Base-by-base conservation (phyloP, 192 early-diverging fungal species). In the Rhizoclosmatium globosum region DNA sequence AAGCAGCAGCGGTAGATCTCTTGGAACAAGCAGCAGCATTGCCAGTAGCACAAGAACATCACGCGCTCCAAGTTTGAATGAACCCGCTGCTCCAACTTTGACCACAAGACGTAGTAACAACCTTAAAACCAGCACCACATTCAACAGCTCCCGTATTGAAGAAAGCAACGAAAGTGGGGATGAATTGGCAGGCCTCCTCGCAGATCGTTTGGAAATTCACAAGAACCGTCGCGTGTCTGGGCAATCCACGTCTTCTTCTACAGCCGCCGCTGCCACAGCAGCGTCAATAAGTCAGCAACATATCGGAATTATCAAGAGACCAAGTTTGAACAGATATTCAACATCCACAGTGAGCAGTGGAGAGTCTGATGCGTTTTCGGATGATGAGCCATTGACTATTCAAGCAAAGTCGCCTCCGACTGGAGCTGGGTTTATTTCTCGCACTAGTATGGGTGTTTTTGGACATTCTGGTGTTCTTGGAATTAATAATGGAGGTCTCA, bases 131-230 rank as follows among this genome's bases (percentile, higher is more conserved):
- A 62, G 23, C 60, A 62, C 9, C 60, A 39, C 60, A 53, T 53
- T 19, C 60, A 62, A 19, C 43, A 56, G 4, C 13, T 45, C 19
- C 31, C 46, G 74, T 41, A 59, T 64, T 67, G 61, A 59, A 53
- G 64, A 59, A 47, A 53, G 64, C 13, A 67, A 47, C 6, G 69
- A 71, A 48, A 56, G 69, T 57, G 44, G 11, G 15, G 74, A 76
- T 67, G 74, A 64, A 3, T 3, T 65, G 15, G 74, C 47, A 13
- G 64, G 23, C 17, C 4, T 76, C 11, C 11, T 76, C 17, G 61
- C 64, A 13, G 74, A 76, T 76, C 64, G 64, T 3, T 17, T 65
- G 64, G 74, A 11, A 31, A 13, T 64, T 15, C 60, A 60, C 19
- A 68, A 15, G 11, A 41, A 68, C 21, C 31, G 67, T 44, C 11